Evolutionary conservation across 2,329 filamentous ascomycete genomes (phyloP).

Genomic region (Fusarium foetens): DNA sequence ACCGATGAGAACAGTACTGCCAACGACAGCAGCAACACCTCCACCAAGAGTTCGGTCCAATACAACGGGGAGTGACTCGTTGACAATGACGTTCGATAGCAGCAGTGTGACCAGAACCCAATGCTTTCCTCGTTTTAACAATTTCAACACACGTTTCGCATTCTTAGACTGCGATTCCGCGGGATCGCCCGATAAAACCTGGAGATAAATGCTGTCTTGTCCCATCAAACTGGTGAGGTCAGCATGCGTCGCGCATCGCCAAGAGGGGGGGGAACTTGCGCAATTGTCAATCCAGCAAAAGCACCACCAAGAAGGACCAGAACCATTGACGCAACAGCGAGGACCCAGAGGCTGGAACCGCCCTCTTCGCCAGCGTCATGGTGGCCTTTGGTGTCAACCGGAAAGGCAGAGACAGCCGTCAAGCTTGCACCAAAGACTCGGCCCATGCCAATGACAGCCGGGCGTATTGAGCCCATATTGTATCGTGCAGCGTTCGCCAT

Average conservation of each 20-base stretch:
- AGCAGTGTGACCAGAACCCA: conserved; percentile 97
- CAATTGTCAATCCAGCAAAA: conserved; percentile 94
- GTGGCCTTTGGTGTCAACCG: conserved; percentile 53
- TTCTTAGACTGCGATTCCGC: conserved; percentile 88
- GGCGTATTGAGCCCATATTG: conserved; percentile 56
- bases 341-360: conserved; percentile 79
- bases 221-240: conserved; percentile 63
- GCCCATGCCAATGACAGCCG: conserved; percentile 62
- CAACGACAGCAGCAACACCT: conserved; percentile 92
- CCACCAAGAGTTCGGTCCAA: conserved; percentile 93
- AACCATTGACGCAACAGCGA: conserved; percentile 79
- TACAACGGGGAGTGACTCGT: conserved; percentile 95
- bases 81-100: conserved; percentile 96
- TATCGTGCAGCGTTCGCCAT: conserved; percentile 51
- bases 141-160: conserved; percentile 79
- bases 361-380: conserved; percentile 60
- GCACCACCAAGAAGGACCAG: conserved; percentile 90
- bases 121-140: conserved; percentile 91
- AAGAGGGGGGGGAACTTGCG: conserved; percentile 60
- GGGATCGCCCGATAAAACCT: conserved; percentile 88
- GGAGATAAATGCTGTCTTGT: conserved; percentile 95
- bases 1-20: conserved; percentile 95
- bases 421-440: conserved; percentile 62
- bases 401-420: conserved; percentile 60
- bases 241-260: conserved; percentile 30